These are phyloP conservation scores for Eimeria necatrix DNA, from an alignment of 169 alveolate genomes.

Conservation along the genomic window DNA sequence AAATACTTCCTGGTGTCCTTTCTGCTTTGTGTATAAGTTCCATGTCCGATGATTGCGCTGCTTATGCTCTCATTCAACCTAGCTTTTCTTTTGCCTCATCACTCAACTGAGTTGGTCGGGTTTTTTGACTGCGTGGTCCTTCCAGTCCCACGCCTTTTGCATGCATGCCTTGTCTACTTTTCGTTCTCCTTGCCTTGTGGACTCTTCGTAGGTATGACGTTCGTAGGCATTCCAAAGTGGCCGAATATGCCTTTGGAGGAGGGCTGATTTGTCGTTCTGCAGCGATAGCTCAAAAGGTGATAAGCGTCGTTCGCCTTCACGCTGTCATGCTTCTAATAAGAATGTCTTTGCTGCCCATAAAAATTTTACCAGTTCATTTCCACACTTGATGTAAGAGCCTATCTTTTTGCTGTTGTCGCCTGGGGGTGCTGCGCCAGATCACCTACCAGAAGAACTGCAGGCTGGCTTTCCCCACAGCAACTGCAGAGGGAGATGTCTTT, in stretches of 20 bases:
- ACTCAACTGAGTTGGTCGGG: background rate
- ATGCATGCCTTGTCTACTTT: background rate
- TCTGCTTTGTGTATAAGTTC: background rate
- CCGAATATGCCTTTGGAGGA: conserved; percentile 69
- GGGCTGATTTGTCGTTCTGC: conserved; percentile 67
- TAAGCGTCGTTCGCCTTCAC: background rate
- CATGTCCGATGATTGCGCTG: background rate
- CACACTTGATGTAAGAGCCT: background rate
- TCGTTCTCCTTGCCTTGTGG: background rate
- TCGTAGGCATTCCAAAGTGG: conserved; percentile 55
- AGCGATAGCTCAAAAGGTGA: conserved; percentile 64
- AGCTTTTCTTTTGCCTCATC: background rate
- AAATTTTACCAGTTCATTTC: background rate
- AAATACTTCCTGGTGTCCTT: background rate
- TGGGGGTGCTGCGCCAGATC: conserved; percentile 45
- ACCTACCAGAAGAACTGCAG: conserved; percentile 72
- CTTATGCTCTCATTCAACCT: background rate
- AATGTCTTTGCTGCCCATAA: too few species aligned
- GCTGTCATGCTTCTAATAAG: too few species aligned
- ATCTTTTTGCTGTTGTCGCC: background rate
- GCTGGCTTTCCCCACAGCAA: conserved; percentile 75
- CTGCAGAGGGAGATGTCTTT: conserved; percentile 76
- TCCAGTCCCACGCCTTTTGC: background rate
- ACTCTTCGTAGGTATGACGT: conserved; percentile 32
- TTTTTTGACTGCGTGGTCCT: background rate